Evolutionary conservation across 1,284 basidiomycete genomes (phyloP).

Genomic region (Sporisorium exsertum): DNA sequence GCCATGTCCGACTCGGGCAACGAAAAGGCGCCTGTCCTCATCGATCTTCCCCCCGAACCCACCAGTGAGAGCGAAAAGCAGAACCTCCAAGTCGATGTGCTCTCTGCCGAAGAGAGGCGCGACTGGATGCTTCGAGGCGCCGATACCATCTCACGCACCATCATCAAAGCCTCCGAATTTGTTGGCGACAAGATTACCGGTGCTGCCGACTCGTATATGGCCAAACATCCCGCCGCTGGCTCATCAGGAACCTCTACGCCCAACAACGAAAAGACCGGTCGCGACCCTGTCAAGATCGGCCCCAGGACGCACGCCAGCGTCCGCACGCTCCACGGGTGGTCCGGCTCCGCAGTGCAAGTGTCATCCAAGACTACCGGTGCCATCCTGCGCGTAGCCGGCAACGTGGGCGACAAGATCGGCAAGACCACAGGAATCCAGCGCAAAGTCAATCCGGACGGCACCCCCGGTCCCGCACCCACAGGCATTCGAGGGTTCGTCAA

Average conservation of each 20-base stretch:
- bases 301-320: constrained; percentile 33
- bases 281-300: constrained; percentile 29
- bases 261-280: constrained; percentile 28
- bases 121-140: constrained; percentile 60
- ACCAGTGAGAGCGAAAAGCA: constrained; percentile 24
- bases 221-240: constrained; percentile 35
- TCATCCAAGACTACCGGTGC: constrained; percentile 60
- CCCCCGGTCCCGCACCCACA: constrained; percentile 44
- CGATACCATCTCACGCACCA: constrained; percentile 59
- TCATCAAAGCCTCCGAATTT: constrained; percentile 61
- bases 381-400: constrained; percentile 61
- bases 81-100: constrained; percentile 37
- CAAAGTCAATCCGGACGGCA: constrained; percentile 42
- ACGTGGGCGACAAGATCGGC: constrained; percentile 67
- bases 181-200: constrained; percentile 53
- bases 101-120: constrained; percentile 35
- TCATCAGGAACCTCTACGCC: constrained; percentile 27
- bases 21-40: constrained; percentile 58
- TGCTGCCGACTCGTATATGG: constrained; percentile 55
- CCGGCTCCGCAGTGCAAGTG: constrained; percentile 46
- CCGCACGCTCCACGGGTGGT: constrained; percentile 39
- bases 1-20: constrained; percentile 45
- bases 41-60: constrained; percentile 53
- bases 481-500: constrained; percentile 67
- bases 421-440: constrained; percentile 67